phyloP scores from a whole-genome alignment of 768 basidiomycete species.

The Tylopilus intermedius region DNA sequence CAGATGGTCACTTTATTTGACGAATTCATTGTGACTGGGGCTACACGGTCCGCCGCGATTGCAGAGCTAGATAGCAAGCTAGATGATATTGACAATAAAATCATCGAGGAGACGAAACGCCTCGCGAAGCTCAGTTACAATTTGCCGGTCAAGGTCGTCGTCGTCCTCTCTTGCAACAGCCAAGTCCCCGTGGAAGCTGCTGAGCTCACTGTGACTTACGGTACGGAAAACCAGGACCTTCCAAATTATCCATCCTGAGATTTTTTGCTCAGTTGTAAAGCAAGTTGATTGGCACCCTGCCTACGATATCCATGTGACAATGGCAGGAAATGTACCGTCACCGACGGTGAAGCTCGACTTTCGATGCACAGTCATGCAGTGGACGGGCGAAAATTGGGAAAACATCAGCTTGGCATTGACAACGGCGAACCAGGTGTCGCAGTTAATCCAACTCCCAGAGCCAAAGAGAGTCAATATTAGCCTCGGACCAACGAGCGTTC shows the following conservation, averaged over 20 bases:
- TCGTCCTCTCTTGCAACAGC: constrained; percentile 3
- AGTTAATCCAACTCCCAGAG: constrained; percentile 20
- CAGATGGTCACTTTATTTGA: constrained; percentile 21
- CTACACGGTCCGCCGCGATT: constrained; percentile 13
- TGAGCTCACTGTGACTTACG: constrained; percentile 18
- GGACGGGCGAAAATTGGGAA: constrained; percentile 31
- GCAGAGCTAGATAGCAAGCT: constrained; percentile 16
- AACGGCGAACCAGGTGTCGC: constrained; percentile 19
- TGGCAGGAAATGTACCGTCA: constrained; percentile 11
- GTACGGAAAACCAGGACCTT: constrained; percentile 4
- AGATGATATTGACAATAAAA: constrained; percentile 3
- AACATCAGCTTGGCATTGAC: constrained; percentile 23
- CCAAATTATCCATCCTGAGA: neutral
- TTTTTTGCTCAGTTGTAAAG: constrained; percentile 7
- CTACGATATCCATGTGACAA: constrained; percentile 16
- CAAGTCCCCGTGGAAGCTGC: constrained; percentile 3
- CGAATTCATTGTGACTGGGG: constrained; percentile 20
- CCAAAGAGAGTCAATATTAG: constrained; percentile 16
- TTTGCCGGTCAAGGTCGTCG: constrained; percentile 7
- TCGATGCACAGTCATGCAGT: constrained; percentile 26
- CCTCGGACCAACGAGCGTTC: neutral
- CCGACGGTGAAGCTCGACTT: constrained; percentile 22
- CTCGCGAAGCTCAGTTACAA: neutral
- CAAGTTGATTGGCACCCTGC: constrained; percentile 18
- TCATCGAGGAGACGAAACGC: constrained; percentile 11